A percentile compares a stretch with the other conserved stretches of the same genome.
Evolutionary conservation across 192 early-diverging fungal genomes (phyloP).

Genomic region (Backusella parvicylindrica): DNA sequence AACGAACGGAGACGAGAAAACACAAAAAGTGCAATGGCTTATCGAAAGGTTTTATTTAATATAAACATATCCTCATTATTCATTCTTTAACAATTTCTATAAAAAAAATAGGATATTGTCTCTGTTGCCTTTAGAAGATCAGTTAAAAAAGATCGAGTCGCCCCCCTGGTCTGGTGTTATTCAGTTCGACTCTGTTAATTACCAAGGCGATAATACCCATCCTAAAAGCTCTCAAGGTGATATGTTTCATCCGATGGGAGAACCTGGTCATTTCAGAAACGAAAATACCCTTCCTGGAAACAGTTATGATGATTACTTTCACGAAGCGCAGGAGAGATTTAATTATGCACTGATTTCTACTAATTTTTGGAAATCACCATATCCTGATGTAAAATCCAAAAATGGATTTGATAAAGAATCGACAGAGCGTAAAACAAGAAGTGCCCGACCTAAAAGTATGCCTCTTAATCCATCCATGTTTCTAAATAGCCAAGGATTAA

Average conservation of each 20-base stretch:
- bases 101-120: constrained; percentile 26
- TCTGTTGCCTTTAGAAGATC: constrained; percentile 35
- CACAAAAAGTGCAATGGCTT: constrained; percentile 29
- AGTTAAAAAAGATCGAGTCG: constrained; percentile 25
- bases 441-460: constrained; percentile 25
- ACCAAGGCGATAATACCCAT: neutral
- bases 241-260: neutral
- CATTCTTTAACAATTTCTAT: neutral
- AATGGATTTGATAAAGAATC: constrained; percentile 17
- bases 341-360: constrained; percentile 33
- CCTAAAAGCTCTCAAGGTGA: neutral
- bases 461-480: neutral
- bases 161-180: constrained; percentile 23
- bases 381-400: constrained; percentile 26
- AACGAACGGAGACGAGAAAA: constrained; percentile 21
- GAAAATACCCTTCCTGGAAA: constrained; percentile 27
- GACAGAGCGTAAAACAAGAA: constrained; percentile 20
- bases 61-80: neutral
- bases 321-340: constrained; percentile 35
- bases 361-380: constrained; percentile 35
- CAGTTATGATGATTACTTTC: constrained; percentile 39
- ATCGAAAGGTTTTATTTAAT: constrained; percentile 30
- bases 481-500: neutral
- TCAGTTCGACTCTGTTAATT: neutral
- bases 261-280: neutral